These are phyloP conservation scores for Magnusiomyces ingens DNA, from an alignment of 1,139 yeast species.

Conservation along the genomic window DNA sequence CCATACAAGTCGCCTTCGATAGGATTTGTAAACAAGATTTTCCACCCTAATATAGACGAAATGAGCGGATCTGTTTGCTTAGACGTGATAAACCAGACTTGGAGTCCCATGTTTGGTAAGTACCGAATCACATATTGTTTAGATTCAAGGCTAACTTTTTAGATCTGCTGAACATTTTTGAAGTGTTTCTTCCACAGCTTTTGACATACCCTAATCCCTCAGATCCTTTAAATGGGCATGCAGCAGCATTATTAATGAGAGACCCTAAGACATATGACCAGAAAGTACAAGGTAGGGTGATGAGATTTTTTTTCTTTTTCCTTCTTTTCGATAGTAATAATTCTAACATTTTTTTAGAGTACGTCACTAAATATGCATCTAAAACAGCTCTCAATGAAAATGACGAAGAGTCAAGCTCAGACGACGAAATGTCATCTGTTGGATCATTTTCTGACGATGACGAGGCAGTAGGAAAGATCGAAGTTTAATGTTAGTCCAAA, in stretches of 20 bases:
- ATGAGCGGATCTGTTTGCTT: constrained; percentile 89
- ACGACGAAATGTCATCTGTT: constrained; percentile 41
- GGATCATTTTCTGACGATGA: constrained; percentile 43
- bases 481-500: constrained; percentile 22
- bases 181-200: constrained; percentile 87
- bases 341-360: constrained; percentile 29
- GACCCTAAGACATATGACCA: constrained; percentile 62
- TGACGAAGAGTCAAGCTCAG: constrained; percentile 35
- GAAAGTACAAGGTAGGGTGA: constrained; percentile 47
- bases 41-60: constrained; percentile 76
- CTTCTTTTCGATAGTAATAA: background rate
- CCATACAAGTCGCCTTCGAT: constrained; percentile 95
- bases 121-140: background rate
- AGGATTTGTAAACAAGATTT: constrained; percentile 86
- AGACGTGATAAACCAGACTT: constrained; percentile 94
- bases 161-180: constrained; percentile 72
- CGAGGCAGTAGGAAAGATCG: constrained; percentile 40
- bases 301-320: background rate
- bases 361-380: constrained; percentile 70
- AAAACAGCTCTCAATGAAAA: constrained; percentile 34
- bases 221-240: constrained; percentile 90
- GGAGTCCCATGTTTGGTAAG: constrained; percentile 94
- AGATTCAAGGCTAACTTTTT: background rate
- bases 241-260: constrained; percentile 71
- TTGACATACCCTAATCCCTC: constrained; percentile 89